Conservation (phyloP, 352 stramenopile species). For the Pythium guiyangense region DNA sequence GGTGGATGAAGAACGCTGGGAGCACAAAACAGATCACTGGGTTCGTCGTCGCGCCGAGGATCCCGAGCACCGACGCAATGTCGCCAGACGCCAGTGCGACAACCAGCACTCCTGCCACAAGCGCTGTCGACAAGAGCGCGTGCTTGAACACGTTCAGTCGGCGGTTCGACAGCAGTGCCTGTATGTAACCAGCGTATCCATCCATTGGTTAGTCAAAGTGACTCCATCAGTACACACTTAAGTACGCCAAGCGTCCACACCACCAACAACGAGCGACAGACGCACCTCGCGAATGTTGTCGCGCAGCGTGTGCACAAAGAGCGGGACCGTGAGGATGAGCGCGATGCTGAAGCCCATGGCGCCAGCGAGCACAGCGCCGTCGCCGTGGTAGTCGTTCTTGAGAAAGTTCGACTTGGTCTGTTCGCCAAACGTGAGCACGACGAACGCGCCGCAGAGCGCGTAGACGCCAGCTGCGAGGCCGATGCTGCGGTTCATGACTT, state of each 20-base stretch:
- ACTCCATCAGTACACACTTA: not conserved
- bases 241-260: too few species aligned
- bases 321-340: conserved; percentile 75
- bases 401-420: conserved; percentile 81
- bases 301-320: conserved; percentile 84
- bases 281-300: conserved; percentile 73
- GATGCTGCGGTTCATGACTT: conserved; percentile 85
- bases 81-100: conserved; percentile 72
- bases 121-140: conserved; percentile 29
- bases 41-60: conserved; percentile 84
- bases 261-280: not conserved
- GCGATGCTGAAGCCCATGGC: conserved; percentile 79
- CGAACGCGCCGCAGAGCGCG: conserved; percentile 71
- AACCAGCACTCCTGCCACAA: conserved; percentile 39
- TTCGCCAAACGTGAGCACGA: conserved; percentile 84
- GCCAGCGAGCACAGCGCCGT: conserved; percentile 64
- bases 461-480: conserved; percentile 73
- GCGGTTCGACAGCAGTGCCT: conserved; percentile 43
- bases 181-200: not conserved
- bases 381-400: conserved; percentile 81
- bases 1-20: conserved; percentile 70
- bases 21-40: conserved; percentile 86
- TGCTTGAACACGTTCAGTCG: conserved; percentile 46
- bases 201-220: not conserved
- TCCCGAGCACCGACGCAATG: conserved; percentile 78